phyloP scores from a whole-genome alignment of 2,329 filamentous ascomycete species.

The Talaromyces funiculosus region DNA sequence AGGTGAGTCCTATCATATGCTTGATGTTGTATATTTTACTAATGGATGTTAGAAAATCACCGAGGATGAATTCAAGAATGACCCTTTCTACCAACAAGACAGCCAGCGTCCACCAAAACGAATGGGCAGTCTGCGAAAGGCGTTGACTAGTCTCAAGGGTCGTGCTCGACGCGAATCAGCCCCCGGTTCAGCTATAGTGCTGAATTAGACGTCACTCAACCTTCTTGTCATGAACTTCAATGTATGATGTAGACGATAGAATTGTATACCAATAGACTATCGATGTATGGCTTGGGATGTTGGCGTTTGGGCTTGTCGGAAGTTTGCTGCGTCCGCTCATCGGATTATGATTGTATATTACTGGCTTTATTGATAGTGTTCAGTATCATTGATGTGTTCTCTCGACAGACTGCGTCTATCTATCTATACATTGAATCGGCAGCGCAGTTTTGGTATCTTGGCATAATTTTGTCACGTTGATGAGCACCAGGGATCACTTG shows the following conservation, averaged over 20 bases:
- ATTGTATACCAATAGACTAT: background rate
- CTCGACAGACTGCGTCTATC: background rate
- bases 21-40: background rate
- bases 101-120: conserved; percentile 12
- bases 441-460: too few species aligned
- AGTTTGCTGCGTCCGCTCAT: background rate
- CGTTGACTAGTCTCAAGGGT: conserved; percentile 11
- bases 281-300: background rate
- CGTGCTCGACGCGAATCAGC: conserved; percentile 11
- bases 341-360: background rate
- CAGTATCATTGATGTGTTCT: too few species aligned
- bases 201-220: background rate
- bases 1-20: conserved; percentile 51
- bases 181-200: background rate
- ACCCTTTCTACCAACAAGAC: conserved; percentile 29
- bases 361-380: background rate
- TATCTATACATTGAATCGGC: too few species aligned
- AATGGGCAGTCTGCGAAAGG: conserved; percentile 14
- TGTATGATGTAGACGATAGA: background rate
- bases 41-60: conserved; percentile 30
- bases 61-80: conserved; percentile 36
- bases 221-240: background rate
- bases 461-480: background rate
- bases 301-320: background rate
- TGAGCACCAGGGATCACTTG: background rate